Evolutionary conservation across 2,329 filamentous ascomycete genomes (phyloP).

Genomic region (Trichoderma simmonsii): DNA sequence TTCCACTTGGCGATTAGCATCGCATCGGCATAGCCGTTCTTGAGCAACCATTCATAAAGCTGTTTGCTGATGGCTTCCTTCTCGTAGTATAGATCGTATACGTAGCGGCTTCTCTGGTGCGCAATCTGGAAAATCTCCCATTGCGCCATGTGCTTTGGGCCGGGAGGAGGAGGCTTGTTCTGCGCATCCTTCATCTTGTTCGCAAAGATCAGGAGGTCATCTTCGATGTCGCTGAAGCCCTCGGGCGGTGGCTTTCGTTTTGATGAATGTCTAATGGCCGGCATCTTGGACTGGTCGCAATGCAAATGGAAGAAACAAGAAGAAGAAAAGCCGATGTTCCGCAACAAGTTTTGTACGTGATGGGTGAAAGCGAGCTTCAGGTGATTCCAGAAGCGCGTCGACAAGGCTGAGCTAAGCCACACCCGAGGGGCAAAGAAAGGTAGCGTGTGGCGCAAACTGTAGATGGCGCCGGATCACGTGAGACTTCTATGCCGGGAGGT

Average conservation of each 20-base stretch:
- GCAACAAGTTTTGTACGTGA: background rate
- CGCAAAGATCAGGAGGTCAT: conserved; percentile 77
- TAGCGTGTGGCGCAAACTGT: conserved; percentile 20
- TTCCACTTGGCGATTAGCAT: conserved; percentile 99
- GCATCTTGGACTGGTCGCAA: conserved; percentile 55
- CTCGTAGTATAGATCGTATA: conserved; percentile 97
- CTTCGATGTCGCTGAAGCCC: conserved; percentile 84
- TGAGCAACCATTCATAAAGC: conserved; percentile 93
- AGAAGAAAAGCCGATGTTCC: background rate
- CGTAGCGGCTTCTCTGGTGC: conserved; percentile 86
- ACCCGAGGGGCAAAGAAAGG: conserved; percentile 16
- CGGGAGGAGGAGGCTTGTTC: conserved; percentile 78
- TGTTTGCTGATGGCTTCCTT: conserved; percentile 91
- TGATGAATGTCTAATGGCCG: conserved; percentile 69
- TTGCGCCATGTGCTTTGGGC: conserved; percentile 79
- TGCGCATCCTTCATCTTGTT: conserved; percentile 97
- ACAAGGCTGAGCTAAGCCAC: conserved; percentile 21
- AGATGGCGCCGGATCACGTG: conserved; percentile 32
- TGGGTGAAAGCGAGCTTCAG: background rate
- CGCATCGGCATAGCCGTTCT: conserved; percentile 93
- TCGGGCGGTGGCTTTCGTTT: conserved; percentile 81
- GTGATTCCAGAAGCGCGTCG: conserved; percentile 10
- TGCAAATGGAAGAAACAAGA: background rate
- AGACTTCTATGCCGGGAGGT: conserved; percentile 18
- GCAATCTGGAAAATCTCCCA: conserved; percentile 99